phyloP scores from a whole-genome alignment of 768 basidiomycete genomes.

The Leccinum arenicola region DNA sequence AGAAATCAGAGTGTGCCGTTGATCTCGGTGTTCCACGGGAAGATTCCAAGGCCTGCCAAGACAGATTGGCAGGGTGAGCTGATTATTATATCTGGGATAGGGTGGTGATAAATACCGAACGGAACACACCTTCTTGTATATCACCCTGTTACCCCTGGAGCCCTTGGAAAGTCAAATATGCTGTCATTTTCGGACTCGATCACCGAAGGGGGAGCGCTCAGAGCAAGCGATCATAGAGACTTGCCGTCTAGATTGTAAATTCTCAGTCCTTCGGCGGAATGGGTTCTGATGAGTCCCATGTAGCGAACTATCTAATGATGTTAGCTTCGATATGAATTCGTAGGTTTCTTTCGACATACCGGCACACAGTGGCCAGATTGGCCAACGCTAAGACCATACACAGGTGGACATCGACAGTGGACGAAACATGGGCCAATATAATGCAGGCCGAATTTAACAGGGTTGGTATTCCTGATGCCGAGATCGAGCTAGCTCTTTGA shows the following conservation, averaged over 20 bases:
- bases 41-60: slow-evolving; percentile 1
- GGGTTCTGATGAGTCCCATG: not conserved
- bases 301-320: not conserved
- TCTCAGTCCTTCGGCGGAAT: not conserved
- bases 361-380: not conserved
- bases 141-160: not conserved
- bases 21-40: not conserved
- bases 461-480: not conserved
- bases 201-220: not conserved
- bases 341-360: not conserved
- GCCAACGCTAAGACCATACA: not conserved
- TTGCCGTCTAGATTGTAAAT: not conserved
- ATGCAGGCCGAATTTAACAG: not conserved
- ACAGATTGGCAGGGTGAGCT: not conserved
- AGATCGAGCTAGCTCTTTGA: not conserved
- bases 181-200: not conserved
- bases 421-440: not conserved
- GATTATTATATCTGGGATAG: not conserved
- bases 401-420: slow-evolving; percentile 1
- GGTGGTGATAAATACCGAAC: not conserved
- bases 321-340: slow-evolving; percentile 1
- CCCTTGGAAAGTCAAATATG: not conserved
- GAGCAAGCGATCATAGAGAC: not conserved
- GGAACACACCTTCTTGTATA: not conserved
- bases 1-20: not conserved